Evolutionary conservation across 345 rosid genomes (phyloP).

Genomic region (Salix suchowensis): DNA sequence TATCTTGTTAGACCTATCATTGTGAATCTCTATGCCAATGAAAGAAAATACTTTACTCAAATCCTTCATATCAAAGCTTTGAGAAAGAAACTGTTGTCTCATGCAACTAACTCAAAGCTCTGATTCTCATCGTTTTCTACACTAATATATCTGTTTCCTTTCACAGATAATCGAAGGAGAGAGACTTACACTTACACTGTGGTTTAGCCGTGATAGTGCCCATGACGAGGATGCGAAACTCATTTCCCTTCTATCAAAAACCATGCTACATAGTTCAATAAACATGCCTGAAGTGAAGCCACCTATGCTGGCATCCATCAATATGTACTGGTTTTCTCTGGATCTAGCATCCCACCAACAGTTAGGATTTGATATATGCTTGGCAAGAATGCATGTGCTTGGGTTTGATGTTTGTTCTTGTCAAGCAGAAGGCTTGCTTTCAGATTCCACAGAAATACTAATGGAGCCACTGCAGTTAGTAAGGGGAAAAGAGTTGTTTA

Average conservation of each 20-base stretch:
- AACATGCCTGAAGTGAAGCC: constrained; percentile 15
- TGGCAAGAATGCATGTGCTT: constrained; percentile 56
- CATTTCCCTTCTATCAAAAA: constrained; percentile 52
- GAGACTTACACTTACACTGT: constrained; percentile 78
- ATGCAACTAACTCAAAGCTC: too few species aligned
- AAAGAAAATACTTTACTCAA: too few species aligned
- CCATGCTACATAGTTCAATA: constrained; percentile 7
- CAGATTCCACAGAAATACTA: constrained; percentile 42
- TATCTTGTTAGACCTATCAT: too few species aligned
- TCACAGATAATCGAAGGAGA: constrained; percentile 71
- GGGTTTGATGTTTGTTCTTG: constrained; percentile 52
- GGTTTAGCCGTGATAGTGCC: constrained; percentile 80
- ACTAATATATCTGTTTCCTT: constrained; percentile 9
- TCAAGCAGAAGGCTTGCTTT: constrained; percentile 18
- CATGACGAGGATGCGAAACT: constrained; percentile 86
- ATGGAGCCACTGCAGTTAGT: constrained; percentile 51
- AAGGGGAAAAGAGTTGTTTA: constrained; percentile 44
- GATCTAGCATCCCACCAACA: constrained; percentile 36
- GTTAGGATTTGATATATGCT: constrained; percentile 60
- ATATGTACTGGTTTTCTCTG: constrained; percentile 74
- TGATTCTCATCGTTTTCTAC: background rate
- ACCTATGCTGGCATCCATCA: constrained; percentile 64
- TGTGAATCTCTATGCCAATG: too few species aligned
- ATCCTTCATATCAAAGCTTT: too few species aligned
- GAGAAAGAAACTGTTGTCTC: too few species aligned